These are phyloP conservation scores for Citrus sinensis DNA, from an alignment of 345 rosid genomes.

Conservation along the genomic window DVS_A1.0 CM039165.1:33547501-33548000, in stretches of 20 bases:
- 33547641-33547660: too few relatives aligned
- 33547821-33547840: background rate
- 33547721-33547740: too few relatives aligned
- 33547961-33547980: conserved; percentile 57
- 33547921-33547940: conserved; percentile 48
- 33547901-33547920: conserved; percentile 53
- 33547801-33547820: background rate
- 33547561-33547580: too few relatives aligned
- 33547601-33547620: too few relatives aligned
- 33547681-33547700: too few relatives aligned
- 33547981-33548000: conserved; percentile 61
- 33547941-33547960: conserved; percentile 34
- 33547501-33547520: too few relatives aligned
- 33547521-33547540: too few relatives aligned
- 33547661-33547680: too few relatives aligned
- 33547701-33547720: too few relatives aligned
- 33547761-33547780: background rate
- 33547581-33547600: too few relatives aligned
- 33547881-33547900: conserved; percentile 16
- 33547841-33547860: conserved; percentile 28
- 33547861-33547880: conserved; percentile 5
- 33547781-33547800: background rate
- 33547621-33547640: too few relatives aligned
- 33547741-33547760: background rate
- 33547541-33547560: too few relatives aligned